These are phyloP conservation scores for Cavenderia fasciculata DNA, from an alignment of 78 protist species.

Conservation along the genomic window DNA sequence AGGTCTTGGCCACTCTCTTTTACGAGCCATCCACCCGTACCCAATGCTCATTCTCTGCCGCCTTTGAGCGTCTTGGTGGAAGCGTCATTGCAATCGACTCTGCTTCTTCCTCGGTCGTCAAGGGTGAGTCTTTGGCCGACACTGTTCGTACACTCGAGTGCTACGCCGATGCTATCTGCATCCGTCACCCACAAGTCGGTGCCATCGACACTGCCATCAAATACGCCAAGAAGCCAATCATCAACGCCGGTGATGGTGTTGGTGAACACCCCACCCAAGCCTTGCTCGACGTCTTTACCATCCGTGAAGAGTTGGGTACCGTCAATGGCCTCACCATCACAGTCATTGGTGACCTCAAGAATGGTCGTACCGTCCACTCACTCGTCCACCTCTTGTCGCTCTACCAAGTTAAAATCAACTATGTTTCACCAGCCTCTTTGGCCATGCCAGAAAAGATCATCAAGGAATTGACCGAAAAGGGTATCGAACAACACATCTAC, in stretches of 20 bases:
- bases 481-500: slow-evolving; percentile 28
- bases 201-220: slow-evolving; percentile 77
- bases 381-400: slow-evolving; percentile 80
- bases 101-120: slow-evolving; percentile 68
- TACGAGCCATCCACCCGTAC: slow-evolving; percentile 96
- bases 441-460: slow-evolving; percentile 84
- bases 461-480: slow-evolving; percentile 32
- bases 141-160: slow-evolving; percentile 88
- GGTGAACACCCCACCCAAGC: slow-evolving; percentile 98
- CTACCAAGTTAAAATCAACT: slow-evolving; percentile 78
- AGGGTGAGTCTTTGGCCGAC: slow-evolving; percentile 95
- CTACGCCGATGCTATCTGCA: slow-evolving; percentile 90
- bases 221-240: slow-evolving; percentile 85
- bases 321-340: slow-evolving; percentile 91
- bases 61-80: slow-evolving; percentile 96
- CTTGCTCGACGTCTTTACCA: slow-evolving; percentile 92
- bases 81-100: slow-evolving; percentile 75
- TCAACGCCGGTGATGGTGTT: slow-evolving; percentile 96
- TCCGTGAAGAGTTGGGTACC: slow-evolving; percentile 95
- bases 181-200: slow-evolving; percentile 95
- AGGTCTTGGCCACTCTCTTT: slow-evolving; percentile 82
- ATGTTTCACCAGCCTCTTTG: slow-evolving; percentile 83
- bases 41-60: slow-evolving; percentile 91
- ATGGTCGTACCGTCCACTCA: slow-evolving; percentile 89
- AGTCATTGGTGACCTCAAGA: slow-evolving; percentile 93